These are phyloP conservation scores for Xylona heveae DNA, from an alignment of 495 filamentous ascomycete species.

Conservation along the genomic window DNA sequence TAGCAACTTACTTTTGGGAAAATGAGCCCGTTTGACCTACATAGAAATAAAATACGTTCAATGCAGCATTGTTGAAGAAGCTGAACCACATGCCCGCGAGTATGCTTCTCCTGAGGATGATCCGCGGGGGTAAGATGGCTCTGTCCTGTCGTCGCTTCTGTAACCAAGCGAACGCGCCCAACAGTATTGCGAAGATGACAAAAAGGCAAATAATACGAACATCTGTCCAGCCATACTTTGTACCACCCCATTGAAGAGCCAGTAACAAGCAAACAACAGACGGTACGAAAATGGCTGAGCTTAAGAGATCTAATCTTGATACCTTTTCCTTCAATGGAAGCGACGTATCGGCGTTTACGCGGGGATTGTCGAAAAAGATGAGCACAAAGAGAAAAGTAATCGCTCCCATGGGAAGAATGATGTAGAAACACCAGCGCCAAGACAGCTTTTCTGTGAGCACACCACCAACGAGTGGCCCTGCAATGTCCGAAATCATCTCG, in stretches of 20 bases:
- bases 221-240: not conserved
- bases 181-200: not conserved
- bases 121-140: slow-evolving; percentile 42
- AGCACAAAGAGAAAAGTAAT: not conserved
- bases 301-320: not conserved
- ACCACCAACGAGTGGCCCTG: not conserved
- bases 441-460: not conserved
- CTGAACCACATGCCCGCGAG: slow-evolving; percentile 28
- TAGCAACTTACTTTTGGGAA: too few relatives aligned
- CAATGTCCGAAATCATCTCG: not conserved
- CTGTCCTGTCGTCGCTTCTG: not conserved
- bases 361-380: not conserved
- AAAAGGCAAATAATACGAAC: not conserved
- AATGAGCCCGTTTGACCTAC: too few relatives aligned
- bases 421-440: not conserved
- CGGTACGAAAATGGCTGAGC: not conserved
- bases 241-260: not conserved
- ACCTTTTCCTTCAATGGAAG: not conserved
- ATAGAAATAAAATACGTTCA: slow-evolving; percentile 39
- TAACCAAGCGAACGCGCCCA: not conserved
- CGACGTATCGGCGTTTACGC: not conserved
- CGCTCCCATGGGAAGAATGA: not conserved
- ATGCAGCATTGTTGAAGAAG: slow-evolving; percentile 34
- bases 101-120: slow-evolving; percentile 55
- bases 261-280: not conserved